Evolutionary conservation across 306 rosid genomes (phyloP).

Genomic region (Leucaena leucocephala): DNA sequence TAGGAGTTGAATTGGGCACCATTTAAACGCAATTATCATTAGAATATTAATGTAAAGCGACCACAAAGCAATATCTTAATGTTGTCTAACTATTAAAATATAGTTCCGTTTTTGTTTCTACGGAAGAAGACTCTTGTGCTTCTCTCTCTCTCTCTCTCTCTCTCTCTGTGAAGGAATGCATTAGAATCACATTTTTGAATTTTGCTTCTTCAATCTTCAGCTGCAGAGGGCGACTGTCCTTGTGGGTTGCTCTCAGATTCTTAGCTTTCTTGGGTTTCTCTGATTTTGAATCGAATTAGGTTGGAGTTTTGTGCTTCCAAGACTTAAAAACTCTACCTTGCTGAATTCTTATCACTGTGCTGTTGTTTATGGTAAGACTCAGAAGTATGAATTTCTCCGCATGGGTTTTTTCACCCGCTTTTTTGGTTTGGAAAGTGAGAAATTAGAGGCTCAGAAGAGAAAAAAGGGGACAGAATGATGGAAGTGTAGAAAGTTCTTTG

Average conservation of each 20-base stretch:
- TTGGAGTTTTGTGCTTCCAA: slow-evolving; percentile 27
- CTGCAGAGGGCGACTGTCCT: slow-evolving; percentile 4
- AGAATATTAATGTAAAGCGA: background rate
- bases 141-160: background rate
- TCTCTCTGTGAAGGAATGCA: slow-evolving; percentile 29
- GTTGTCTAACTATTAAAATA: background rate
- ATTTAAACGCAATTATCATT: slow-evolving; percentile 14
- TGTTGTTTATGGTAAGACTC: slow-evolving; percentile 44
- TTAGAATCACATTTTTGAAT: slow-evolving; percentile 32
- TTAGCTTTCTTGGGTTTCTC: slow-evolving; percentile 7
- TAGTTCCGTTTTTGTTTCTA: slow-evolving; percentile 22
- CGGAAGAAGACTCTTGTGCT: background rate
- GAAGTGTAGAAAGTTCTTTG: slow-evolving; percentile 10
- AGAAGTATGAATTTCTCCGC: slow-evolving; percentile 8
- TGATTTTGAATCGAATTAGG: slow-evolving; percentile 30
- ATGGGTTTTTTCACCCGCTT: background rate
- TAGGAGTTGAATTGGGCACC: slow-evolving; percentile 30
- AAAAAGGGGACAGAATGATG: slow-evolving; percentile 22
- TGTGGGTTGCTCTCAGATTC: slow-evolving; percentile 34
- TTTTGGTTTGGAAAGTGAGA: slow-evolving; percentile 17
- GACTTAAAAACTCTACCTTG: slow-evolving; percentile 26
- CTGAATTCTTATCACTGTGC: slow-evolving; percentile 33
- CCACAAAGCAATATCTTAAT: background rate
- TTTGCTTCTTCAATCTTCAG: slow-evolving; percentile 34
- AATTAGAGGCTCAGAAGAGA: slow-evolving; percentile 24